Evolutionary conservation across 1,139 yeast species (phyloP), one percentile per base, ranked within the genome.

Genomic region (Debaryomyces sp.): DNA sequence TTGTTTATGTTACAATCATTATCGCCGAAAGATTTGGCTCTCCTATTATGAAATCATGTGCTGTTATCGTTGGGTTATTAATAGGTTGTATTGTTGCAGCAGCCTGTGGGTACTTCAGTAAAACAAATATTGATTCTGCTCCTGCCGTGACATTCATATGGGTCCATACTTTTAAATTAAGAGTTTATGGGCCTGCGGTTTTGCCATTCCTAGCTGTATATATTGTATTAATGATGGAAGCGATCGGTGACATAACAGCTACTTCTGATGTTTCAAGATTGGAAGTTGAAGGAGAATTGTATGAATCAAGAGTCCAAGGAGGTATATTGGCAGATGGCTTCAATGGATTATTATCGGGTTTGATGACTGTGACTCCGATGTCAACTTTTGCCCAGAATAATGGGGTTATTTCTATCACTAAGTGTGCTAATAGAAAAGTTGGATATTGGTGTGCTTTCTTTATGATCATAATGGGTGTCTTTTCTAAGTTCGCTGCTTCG

Each of bases 1-100:
- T 86, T 35, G 97, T 90, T 10, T 88, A 82, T 60, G 75, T 83
- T 27, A 73, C 89, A 8, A 89, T 91, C 58, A 77, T 90, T 49
- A 53, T 89, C 33, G 80, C 87, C 56, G 97, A 91, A 67, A 83
- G 83, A 62, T 90, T 88, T 78, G 97, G 97, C 27, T 82, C 96
- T n/a, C 97, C 97, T 49, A 87, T 90, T 58, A 87, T 90, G 95
- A 89, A 87, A 65, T 87, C 96, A 7, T 89, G 96, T 76, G 94
- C 96, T 0, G 96, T 90, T 43, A 87, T 90, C 56, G 70, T 85
- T 38, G 97, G 97, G 44, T 75, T 90, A 52, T 70, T 90, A 45
- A 83, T 89, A 40, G 97, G 97, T 35, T 89, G 96, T 73, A 88
- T 90, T 53, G 95, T 90, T 48, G 96, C 95, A 36, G 96, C 94